Conservation (phyloP, 2,329 filamentous ascomycete species). For the Furcasterigmium furcatum region DNA sequence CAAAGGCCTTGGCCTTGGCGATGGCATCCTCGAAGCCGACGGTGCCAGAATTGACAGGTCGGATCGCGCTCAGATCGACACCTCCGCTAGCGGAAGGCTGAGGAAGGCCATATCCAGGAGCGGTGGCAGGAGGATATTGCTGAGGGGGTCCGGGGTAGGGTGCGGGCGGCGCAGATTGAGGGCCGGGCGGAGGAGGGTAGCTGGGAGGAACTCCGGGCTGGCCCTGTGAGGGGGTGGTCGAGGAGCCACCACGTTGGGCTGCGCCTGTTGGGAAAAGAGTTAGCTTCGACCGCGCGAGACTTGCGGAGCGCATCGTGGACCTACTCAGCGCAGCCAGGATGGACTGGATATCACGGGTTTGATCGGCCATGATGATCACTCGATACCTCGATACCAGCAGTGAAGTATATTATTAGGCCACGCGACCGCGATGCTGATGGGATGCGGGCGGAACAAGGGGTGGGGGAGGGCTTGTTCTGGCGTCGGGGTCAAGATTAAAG, state of each 20-base stretch:
- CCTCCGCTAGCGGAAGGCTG: constrained; percentile 72
- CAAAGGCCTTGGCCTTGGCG: constrained; percentile 78
- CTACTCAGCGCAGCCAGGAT: constrained; percentile 47
- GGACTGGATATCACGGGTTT: constrained; percentile 38
- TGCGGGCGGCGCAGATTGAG: constrained; percentile 23
- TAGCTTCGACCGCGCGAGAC: neutral
- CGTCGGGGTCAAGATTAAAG: neutral
- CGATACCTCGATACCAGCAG: neutral
- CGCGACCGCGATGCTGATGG: too few species aligned
- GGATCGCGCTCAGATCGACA: constrained; percentile 76
- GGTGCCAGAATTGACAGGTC: constrained; percentile 75
- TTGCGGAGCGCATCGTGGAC: constrained; percentile 15
- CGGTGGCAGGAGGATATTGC: constrained; percentile 25
- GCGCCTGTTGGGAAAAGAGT: constrained; percentile 21
- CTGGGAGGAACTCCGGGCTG: constrained; percentile 33
- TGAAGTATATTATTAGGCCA: neutral
- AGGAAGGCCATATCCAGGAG: constrained; percentile 48
- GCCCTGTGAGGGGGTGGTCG: constrained; percentile 37
- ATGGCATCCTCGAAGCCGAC: constrained; percentile 83
- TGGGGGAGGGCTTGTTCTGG: neutral
- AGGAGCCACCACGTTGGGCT: constrained; percentile 40
- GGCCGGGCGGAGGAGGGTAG: constrained; percentile 33
- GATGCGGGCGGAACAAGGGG: too few species aligned
- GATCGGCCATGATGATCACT: constrained; percentile 33
- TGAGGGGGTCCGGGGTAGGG: constrained; percentile 33